phyloP scores from a whole-genome alignment of 106 monocot species.

The Agapanthus africanus region DNA sequence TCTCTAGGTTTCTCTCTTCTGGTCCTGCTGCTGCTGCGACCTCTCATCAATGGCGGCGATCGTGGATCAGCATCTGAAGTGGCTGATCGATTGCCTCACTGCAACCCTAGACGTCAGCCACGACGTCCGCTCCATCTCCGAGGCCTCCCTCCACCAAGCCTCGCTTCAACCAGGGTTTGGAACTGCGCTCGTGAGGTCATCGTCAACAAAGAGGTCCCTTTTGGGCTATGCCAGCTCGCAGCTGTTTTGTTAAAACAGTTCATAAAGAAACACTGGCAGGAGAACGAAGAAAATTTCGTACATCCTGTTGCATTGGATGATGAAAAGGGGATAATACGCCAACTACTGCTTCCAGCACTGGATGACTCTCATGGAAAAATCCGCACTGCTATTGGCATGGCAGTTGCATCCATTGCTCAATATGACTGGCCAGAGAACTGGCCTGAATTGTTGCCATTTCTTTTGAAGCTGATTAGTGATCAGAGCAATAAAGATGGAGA shows the following conservation, averaged over 20 bases:
- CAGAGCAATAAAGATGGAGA: constrained; percentile 62
- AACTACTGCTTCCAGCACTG: constrained; percentile 63
- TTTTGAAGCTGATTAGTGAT: constrained; percentile 69
- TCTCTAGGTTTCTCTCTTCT: no score
- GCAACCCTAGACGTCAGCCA: constrained; percentile 79
- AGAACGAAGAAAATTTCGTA: constrained; percentile 70
- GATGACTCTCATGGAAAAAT: constrained; percentile 82
- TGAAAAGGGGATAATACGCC: constrained; percentile 79
- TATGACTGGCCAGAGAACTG: constrained; percentile 98
- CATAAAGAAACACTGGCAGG: constrained; percentile 94
- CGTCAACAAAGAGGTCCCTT: constrained; percentile 61
- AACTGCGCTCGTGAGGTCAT: constrained; percentile 62
- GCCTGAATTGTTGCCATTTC: constrained; percentile 83
- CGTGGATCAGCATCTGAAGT: constrained; percentile 76
- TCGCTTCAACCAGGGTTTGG: constrained; percentile 90
- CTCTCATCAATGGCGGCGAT: constrained; percentile 11
- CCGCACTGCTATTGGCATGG: constrained; percentile 89
- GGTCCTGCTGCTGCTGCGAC: no score
- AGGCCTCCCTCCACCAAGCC: constrained; percentile 84
- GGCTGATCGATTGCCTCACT: constrained; percentile 81
- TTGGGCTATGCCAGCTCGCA: constrained; percentile 86
- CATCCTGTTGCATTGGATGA: constrained; percentile 62
- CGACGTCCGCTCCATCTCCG: constrained; percentile 81
- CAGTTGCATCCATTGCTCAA: constrained; percentile 66
- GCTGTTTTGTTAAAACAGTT: constrained; percentile 95